Evolutionary conservation across 192 early-diverging fungal species (phyloP), one percentile per base, ranked within the genome.

Genomic region (Podila verticillata): DNA sequence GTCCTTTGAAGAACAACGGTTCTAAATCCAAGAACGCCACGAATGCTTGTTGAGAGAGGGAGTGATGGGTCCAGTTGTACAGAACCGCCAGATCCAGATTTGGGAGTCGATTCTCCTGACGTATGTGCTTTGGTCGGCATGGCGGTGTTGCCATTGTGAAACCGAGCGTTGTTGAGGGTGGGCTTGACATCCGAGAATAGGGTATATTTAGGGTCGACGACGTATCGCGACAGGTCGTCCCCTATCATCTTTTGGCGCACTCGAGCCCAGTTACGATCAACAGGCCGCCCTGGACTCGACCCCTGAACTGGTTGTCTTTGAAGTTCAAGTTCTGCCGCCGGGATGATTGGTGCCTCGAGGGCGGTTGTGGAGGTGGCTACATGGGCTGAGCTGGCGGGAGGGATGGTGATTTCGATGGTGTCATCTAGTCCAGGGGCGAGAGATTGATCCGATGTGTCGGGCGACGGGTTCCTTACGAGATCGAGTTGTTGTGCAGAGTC

Each of bases 1-100:
- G 82, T 69, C 29, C 72, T 57, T 34, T 85, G 84, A 24, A 83
- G 67, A 20, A 83, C 84, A 4, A 74, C 75, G 1, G 84, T 72
- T 57, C 82, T 81, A 61, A 83, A 83, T 5, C 84, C 71, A 7
- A 85, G 63, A 48, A 80, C 71, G n/a, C 69, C 59, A 24, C 71
- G 58, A 20, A 78, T 30, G 7, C 61, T 67, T 31, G 68, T 72
- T 5, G 77, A 72, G 12, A 72, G 60, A 12, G 77, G 29, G 17
- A 62, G 62, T 44, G 63, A 78, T 4, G 48, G 22, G 24, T 78
- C 74, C 36, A 63, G 31, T 8, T 61, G 17, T 13, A 66, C 61
- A 58, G 63, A 69, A 0, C 24, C 30, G 29, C 47, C 65, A 6
- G 54, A 54, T n/a, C n/a, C 20, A 19, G 51, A 54, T 17, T 54